These are phyloP conservation scores for Haplosporangium gracile DNA, from an alignment of 192 early-diverging fungal species.

Conservation along the genomic window DNA sequence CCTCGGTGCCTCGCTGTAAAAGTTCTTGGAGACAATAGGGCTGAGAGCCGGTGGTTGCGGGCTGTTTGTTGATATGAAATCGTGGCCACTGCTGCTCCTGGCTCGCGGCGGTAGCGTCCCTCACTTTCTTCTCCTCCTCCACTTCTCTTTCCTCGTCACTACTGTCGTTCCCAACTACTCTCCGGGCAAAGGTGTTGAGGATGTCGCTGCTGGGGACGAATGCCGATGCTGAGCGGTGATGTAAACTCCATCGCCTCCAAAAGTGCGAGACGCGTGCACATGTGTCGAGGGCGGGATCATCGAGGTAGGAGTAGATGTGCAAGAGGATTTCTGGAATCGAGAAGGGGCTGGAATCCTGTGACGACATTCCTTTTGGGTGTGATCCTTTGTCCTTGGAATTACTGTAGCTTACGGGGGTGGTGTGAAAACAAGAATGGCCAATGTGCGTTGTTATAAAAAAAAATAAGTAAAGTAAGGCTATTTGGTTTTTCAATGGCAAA, in stretches of 20 bases:
- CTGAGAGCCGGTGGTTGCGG: not conserved
- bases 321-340: not conserved
- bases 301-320: not conserved
- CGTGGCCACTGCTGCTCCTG: not conserved
- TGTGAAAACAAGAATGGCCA: too few relatives aligned
- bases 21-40: not conserved
- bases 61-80: not conserved
- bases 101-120: not conserved
- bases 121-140: not conserved
- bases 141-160: not conserved
- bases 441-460: too few relatives aligned
- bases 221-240: not conserved
- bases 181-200: not conserved
- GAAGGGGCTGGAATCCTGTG: not conserved
- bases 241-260: not conserved
- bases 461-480: too few relatives aligned
- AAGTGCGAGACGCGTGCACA: not conserved
- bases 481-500: too few relatives aligned
- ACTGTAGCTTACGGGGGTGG: not conserved
- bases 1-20: not conserved
- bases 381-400: not conserved
- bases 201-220: slow-evolving; percentile 1
- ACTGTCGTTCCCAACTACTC: not conserved
- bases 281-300: not conserved
- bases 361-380: not conserved